Evolutionary conservation across 148 eudicot genomes (phyloP).

Genomic region (Chenopodium suecicum): DNA sequence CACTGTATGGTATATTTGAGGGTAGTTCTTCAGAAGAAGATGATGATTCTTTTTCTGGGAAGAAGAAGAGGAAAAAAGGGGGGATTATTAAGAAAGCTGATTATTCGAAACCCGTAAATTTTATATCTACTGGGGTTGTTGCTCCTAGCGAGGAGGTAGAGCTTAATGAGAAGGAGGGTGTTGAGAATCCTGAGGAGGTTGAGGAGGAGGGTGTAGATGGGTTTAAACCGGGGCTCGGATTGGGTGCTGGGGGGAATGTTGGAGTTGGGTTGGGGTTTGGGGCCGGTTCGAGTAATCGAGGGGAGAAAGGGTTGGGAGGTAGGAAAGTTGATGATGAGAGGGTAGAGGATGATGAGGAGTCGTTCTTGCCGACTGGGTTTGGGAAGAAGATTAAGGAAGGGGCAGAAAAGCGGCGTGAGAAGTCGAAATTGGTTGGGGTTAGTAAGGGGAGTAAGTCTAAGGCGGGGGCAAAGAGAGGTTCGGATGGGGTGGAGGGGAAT

Average conservation of each 20-base stretch:
- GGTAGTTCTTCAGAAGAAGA: slow-evolving; percentile 47
- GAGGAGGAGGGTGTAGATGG: slow-evolving; percentile 24
- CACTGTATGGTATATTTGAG: slow-evolving; percentile 74
- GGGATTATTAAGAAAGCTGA: slow-evolving; percentile 47
- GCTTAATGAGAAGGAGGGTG: slow-evolving; percentile 33
- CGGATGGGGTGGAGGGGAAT: slow-evolving; percentile 26
- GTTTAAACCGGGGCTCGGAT: slow-evolving; percentile 42
- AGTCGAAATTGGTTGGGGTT: slow-evolving; percentile 30
- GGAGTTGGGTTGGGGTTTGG: slow-evolving; percentile 49
- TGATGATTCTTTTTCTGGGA: slow-evolving; percentile 30
- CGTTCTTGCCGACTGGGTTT: slow-evolving; percentile 62
- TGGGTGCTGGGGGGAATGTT: slow-evolving; percentile 34
- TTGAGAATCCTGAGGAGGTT: slow-evolving; percentile 18
- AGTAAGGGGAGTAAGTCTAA: slow-evolving; percentile 32
- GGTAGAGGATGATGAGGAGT: slow-evolving; percentile 38
- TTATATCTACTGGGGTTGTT: slow-evolving; percentile 58
- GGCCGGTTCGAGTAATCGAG: slow-evolving; percentile 14
- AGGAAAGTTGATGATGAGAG: slow-evolving; percentile 12
- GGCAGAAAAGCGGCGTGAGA: slow-evolving; percentile 62
- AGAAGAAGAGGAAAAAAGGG: slow-evolving; percentile 53
- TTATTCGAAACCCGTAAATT: slow-evolving; percentile 76
- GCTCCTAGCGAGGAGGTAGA: slow-evolving; percentile 64
- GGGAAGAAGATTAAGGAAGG: slow-evolving; percentile 71
- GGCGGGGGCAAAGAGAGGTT: slow-evolving; percentile 30
- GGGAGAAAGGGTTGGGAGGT: not conserved